Evolutionary conservation across 2,329 filamentous ascomycete species (phyloP).

Genomic region (Colletotrichum somersetense): DNA sequence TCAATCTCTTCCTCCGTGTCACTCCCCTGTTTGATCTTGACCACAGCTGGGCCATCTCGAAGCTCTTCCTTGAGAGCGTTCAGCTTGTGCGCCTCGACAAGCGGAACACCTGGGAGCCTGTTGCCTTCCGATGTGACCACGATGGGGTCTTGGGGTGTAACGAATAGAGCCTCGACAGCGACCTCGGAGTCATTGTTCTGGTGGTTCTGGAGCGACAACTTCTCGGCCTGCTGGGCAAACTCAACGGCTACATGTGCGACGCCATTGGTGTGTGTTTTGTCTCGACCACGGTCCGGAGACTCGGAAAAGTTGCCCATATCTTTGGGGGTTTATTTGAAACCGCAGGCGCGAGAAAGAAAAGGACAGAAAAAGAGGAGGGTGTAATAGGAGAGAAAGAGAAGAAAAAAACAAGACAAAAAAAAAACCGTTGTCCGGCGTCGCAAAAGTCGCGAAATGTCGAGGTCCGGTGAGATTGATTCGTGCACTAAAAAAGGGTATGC

Average conservation of each 20-base stretch:
- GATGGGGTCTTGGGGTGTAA: constrained; percentile 79
- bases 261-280: constrained; percentile 41
- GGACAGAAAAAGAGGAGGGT: too few relatives aligned
- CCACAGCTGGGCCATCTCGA: constrained; percentile 47
- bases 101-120: constrained; percentile 75
- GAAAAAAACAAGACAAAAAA: too few relatives aligned
- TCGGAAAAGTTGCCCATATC: constrained; percentile 36
- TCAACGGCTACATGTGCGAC: constrained; percentile 61
- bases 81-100: constrained; percentile 77
- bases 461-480: not conserved
- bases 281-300: constrained; percentile 32
- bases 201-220: constrained; percentile 59
- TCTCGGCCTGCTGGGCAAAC: constrained; percentile 73
- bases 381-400: too few relatives aligned
- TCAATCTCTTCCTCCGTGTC: constrained; percentile 47
- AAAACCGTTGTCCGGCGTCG: not conserved
- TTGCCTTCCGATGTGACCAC: constrained; percentile 76
- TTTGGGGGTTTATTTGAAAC: not conserved
- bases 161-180: constrained; percentile 72
- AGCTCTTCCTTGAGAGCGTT: constrained; percentile 71
- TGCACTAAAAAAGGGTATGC: not conserved
- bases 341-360: not conserved
- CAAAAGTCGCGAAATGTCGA: constrained; percentile 7
- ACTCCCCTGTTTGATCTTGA: constrained; percentile 42
- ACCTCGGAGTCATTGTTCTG: constrained; percentile 52